Evolutionary conservation across 352 stramenopile genomes (phyloP), one percentile per base, ranked within the genome.

Genomic region (Aphanomyces cochlioides): DNA sequence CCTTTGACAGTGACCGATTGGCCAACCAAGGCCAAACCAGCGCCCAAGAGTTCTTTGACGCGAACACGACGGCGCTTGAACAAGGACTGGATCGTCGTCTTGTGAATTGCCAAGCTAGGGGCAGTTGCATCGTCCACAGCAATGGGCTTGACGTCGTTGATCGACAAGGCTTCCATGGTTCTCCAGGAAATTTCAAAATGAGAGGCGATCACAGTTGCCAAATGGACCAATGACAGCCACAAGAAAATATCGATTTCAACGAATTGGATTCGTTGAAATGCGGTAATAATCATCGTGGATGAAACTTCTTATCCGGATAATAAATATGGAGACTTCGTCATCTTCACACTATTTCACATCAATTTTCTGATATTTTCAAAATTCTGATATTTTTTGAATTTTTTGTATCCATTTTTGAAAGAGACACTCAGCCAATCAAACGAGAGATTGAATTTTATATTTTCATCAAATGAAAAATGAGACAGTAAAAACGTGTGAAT

Each of bases 1-100:
- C 95, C 96, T 73, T 95, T 96, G 67, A 99, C 89, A 12, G 83
- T 96, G 39, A 98, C 83, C 34, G 79, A 90, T 77, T 97, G 74
- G 43, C 89, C 89, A 47, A 97, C 79, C 41, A 90, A 74, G 59
- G 77, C 65, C 28, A 90, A 63, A 0, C 88, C 87, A 54, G 68
- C 76, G 40, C 73, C 63, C 6, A 96, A 77, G 19, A 95, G 75
- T 74, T 95, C 82, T 77, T 96, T 96, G 38, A 96, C 78, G 71
- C 87, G 85, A 39, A 89, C 82, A 72, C 88, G 87, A 77, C 88
- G 88, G 75, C 88, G 88, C 58, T 83, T 84, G 80, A 91, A 95
- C 37, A 92, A 77, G 75, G 80, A 87, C 41, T 56, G 41, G 43
- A 67, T 67, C n/a, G 59, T 36, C 17, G 59, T 67, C 41, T 67